phyloP scores from a whole-genome alignment of 2,329 filamentous ascomycete genomes.

The Diaporthe humulicola region DNA sequence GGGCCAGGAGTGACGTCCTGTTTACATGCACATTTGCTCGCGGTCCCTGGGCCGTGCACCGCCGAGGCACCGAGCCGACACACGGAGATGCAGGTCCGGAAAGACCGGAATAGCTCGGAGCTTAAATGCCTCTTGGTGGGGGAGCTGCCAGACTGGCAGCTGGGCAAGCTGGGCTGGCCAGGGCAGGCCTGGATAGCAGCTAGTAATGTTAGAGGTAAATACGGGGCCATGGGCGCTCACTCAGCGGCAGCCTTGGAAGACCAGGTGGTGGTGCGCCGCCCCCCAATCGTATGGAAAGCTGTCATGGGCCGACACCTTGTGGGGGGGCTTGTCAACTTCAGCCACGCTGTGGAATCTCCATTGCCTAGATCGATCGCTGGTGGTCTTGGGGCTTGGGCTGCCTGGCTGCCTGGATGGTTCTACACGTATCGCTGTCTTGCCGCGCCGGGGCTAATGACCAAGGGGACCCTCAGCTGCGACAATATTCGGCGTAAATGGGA shows the following conservation, averaged over 20 bases:
- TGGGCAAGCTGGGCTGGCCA: not conserved
- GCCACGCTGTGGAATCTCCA: not conserved
- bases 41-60: not conserved
- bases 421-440: too few relatives aligned
- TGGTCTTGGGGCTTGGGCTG: not conserved
- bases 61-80: constrained; percentile 15
- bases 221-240: not conserved
- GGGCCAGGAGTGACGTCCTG: constrained; percentile 22
- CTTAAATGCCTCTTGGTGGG: constrained; percentile 2
- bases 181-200: not conserved
- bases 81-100: constrained; percentile 15
- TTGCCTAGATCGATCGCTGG: not conserved
- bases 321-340: not conserved
- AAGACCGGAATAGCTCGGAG: constrained; percentile 12
- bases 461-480: constrained; percentile 8
- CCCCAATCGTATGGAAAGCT: not conserved
- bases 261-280: not conserved
- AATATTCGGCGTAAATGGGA: constrained; percentile 26
- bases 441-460: not conserved
- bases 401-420: too few relatives aligned
- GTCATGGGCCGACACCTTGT: not conserved
- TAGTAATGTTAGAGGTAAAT: not conserved
- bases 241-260: not conserved
- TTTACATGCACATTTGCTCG: not conserved
- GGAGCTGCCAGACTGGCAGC: not conserved